Percentiles rank a stretch among this genome's conserved stretches.
Evolutionary conservation across 108 stramenopile genomes (phyloP).

Genomic region (Skeletonema grethae): DNA sequence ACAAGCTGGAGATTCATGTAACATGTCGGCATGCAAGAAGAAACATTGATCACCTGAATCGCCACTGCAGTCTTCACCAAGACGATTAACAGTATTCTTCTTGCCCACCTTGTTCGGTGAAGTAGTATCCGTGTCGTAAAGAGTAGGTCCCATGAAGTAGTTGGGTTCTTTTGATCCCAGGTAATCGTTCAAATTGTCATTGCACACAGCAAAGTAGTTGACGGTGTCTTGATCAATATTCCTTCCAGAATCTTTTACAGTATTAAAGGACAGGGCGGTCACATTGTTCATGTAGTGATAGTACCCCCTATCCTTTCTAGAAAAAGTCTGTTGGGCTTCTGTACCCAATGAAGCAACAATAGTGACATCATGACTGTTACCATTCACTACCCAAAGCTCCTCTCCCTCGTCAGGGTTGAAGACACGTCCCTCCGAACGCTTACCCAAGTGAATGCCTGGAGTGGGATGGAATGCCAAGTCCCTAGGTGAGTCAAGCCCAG

Average conservation of each 20-base stretch:
- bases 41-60: slow-evolving; percentile 49
- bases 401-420: slow-evolving; percentile 40
- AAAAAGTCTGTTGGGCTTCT: slow-evolving; percentile 24
- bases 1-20: slow-evolving; percentile 56
- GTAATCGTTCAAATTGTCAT: slow-evolving; percentile 54
- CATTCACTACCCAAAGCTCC: slow-evolving; percentile 58
- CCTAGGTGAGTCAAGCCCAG: slow-evolving; percentile 17
- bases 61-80: slow-evolving; percentile 43
- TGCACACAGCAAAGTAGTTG: slow-evolving; percentile 57
- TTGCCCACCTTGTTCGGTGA: slow-evolving; percentile 26
- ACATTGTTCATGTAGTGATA: slow-evolving; percentile 62
- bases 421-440: slow-evolving; percentile 31
- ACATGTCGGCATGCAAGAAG: slow-evolving; percentile 62
- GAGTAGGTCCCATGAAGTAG: slow-evolving; percentile 60
- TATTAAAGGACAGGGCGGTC: slow-evolving; percentile 57
- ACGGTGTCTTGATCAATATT: slow-evolving; percentile 47
- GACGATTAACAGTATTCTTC: slow-evolving; percentile 47
- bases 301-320: slow-evolving; percentile 49
- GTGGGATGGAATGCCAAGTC: slow-evolving; percentile 51
- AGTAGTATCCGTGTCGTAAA: slow-evolving; percentile 43
- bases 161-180: slow-evolving; percentile 44
- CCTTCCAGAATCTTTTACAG: slow-evolving; percentile 39
- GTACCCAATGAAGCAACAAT: slow-evolving; percentile 49
- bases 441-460: slow-evolving; percentile 53
- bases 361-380: slow-evolving; percentile 42